Evolutionary conservation across 352 stramenopile species (phyloP), one percentile per base, ranked within the genome.

Genomic region (Pythium folliculosum): DNA sequence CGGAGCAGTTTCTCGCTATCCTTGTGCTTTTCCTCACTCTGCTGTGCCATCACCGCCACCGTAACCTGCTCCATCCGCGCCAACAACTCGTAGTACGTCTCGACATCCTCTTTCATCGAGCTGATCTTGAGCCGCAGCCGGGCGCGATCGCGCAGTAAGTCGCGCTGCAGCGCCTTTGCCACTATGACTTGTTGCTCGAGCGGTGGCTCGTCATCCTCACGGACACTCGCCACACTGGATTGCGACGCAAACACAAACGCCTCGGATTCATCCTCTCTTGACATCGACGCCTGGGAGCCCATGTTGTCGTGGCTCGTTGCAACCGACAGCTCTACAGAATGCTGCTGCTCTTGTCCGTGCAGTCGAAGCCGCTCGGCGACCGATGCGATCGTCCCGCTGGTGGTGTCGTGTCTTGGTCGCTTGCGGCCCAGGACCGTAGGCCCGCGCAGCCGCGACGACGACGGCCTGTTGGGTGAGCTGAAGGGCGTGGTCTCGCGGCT

Each of bases 41-140:
- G 21, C 32, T 37, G 19, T 25, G 13, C 22, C 22, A 21, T 40
- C 7, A 56, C 35, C 4, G 37, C 67, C 32, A 67, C 55, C 8
- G 59, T 61, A 8, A 75, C 44, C 0, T 77, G 63, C 60, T 86
- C 77, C 57, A 90, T 86, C 49, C 44, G 70, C 2, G 62, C 71
- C 27, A 90, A 61, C 40, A 82, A 21, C 21, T 72, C 63, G 45
- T 86, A 90, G 55, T 83, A 84, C 59, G 76, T 80, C 54, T 84
- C 76, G 22, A 90, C 81, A 44, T 87, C 79, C 0, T 82, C 72
- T 30, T 73, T 72, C 44, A 90, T 35, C 35, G 43, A 63, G 37
- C 76, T 53, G 23, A 66, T 71, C 60, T 84, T 84, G 32, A 90
- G 77, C 30, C 70, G 76, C 67, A 88, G 75, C 16, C 76, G 65